These are phyloP conservation scores for Sporothrix mexicana DNA, from an alignment of 2,329 filamentous ascomycete species.

Conservation along the genomic window DNA sequence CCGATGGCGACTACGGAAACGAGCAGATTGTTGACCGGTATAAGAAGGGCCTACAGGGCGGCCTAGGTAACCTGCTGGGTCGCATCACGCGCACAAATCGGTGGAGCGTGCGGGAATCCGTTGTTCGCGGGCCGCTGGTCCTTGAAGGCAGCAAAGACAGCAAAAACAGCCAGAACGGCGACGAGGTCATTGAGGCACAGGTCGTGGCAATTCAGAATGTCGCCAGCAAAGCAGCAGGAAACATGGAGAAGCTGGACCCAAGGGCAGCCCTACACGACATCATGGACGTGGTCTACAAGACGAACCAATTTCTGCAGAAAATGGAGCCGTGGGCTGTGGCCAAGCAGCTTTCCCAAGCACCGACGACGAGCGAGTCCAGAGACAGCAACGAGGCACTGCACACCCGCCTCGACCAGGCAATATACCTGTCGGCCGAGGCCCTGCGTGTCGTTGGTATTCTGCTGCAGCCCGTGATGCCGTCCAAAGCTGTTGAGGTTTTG, in stretches of 20 bases:
- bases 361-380: constrained; percentile 26
- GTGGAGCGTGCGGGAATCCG: constrained; percentile 70
- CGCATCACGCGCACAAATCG: constrained; percentile 71
- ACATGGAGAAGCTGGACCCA: constrained; percentile 70
- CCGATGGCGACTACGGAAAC: constrained; percentile 89
- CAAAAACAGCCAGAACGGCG: constrained; percentile 37
- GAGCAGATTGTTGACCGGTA: constrained; percentile 74
- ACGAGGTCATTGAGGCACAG: constrained; percentile 38
- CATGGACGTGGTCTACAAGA: constrained; percentile 67
- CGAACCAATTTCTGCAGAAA: constrained; percentile 70
- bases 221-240: constrained; percentile 50
- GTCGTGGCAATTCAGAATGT: constrained; percentile 40
- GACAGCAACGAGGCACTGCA: constrained; percentile 39
- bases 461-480: constrained; percentile 89
- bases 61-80: constrained; percentile 79
- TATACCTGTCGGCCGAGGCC: constrained; percentile 77
- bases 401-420: constrained; percentile 58
- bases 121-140: constrained; percentile 44
- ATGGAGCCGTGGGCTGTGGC: constrained; percentile 71
- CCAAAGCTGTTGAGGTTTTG: constrained; percentile 72
- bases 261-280: constrained; percentile 69
- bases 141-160: neutral
- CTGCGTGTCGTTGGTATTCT: constrained; percentile 82
- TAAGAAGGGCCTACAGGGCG: constrained; percentile 76
- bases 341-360: constrained; percentile 69